Conservation (phyloP, 179 eudicot species). For the Amaranthus tricolor region DNA sequence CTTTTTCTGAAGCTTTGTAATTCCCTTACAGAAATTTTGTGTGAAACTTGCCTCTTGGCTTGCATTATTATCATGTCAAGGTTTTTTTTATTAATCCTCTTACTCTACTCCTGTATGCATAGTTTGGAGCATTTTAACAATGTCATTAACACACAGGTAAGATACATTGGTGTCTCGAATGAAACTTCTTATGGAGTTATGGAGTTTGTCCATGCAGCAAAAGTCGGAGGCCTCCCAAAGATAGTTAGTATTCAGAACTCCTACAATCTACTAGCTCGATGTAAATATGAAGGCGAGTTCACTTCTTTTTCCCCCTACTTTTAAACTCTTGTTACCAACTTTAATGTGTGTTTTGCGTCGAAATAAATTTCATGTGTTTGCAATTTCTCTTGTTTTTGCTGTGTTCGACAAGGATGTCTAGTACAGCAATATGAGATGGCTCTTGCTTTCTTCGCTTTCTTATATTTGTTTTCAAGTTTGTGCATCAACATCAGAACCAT, state of each 20-base stretch:
- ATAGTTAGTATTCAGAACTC: constrained; percentile 91
- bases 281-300: constrained; percentile 73
- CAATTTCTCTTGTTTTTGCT: not conserved
- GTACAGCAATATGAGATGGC: not conserved
- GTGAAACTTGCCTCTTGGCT: not conserved
- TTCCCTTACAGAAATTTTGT: not conserved
- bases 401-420: not conserved
- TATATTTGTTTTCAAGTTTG: too few species aligned
- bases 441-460: not conserved
- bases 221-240: constrained; percentile 83
- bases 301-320: constrained; percentile 12
- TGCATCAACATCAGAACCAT: too few species aligned
- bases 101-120: not conserved
- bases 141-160: constrained; percentile 45
- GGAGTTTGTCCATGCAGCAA: constrained; percentile 95
- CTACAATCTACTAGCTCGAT: constrained; percentile 78
- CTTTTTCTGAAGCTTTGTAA: not conserved
- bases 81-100: not conserved
- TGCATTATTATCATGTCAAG: not conserved
- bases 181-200: constrained; percentile 98
- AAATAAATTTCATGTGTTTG: not conserved
- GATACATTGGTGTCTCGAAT: constrained; percentile 94
- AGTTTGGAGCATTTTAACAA: not conserved
- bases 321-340: not conserved
- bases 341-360: not conserved